Conservation (phyloP, 2,329 filamentous ascomycete genomes). For the Furcasterigmium furcatum region DNA sequence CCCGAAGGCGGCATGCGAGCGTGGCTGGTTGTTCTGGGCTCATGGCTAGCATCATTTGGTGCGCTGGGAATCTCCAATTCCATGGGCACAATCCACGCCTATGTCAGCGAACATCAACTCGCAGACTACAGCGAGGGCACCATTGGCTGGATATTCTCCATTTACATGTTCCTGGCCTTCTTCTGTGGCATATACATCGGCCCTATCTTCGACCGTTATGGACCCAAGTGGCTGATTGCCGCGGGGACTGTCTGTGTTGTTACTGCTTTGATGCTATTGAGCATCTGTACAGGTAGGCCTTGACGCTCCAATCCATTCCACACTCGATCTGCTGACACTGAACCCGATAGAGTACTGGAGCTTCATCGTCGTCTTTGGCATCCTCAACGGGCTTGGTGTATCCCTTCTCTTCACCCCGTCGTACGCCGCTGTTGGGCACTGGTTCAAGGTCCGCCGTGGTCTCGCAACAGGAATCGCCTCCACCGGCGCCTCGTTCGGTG, state of each 20-base stretch:
- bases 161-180: conserved; percentile 83
- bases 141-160: conserved; percentile 82
- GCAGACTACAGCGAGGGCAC: conserved; percentile 61
- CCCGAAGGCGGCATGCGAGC: conserved; percentile 78
- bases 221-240: conserved; percentile 69
- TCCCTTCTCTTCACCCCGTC: conserved; percentile 83
- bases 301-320: conserved; percentile 1
- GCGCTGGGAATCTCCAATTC: conserved; percentile 77
- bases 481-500: conserved; percentile 69
- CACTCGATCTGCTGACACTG: background rate
- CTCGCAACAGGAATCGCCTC: conserved; percentile 79
- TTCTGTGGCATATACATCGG: conserved; percentile 84
- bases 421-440: conserved; percentile 77
- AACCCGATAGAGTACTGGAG: conserved; percentile 66
- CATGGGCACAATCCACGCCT: conserved; percentile 76
- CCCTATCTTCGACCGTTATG: conserved; percentile 82
- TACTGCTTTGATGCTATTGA: conserved; percentile 63
- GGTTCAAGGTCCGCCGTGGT: conserved; percentile 71
- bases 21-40: conserved; percentile 82
- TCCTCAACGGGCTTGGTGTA: conserved; percentile 70
- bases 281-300: conserved; percentile 64
- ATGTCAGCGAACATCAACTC: conserved; percentile 71
- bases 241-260: conserved; percentile 62
- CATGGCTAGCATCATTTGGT: conserved; percentile 73
- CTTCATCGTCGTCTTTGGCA: conserved; percentile 75